Evolutionary conservation across 23 red algal species (phyloP).

Genomic region (Pyropia haitanensis): DNA sequence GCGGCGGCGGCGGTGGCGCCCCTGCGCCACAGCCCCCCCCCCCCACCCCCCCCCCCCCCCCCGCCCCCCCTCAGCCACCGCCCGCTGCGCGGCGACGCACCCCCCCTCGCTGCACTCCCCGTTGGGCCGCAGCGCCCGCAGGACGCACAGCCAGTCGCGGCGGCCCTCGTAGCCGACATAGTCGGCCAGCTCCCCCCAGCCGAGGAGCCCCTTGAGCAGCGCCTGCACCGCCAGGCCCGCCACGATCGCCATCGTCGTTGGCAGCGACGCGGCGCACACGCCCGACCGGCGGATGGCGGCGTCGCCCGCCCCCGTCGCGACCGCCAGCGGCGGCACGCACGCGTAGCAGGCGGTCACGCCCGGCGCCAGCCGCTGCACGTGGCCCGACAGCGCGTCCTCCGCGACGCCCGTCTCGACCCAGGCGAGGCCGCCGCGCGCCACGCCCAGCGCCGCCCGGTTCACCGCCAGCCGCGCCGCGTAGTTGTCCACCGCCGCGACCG

Average conservation of each 20-base stretch:
- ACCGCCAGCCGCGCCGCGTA: constrained; percentile 73
- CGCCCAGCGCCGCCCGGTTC: constrained; percentile 27
- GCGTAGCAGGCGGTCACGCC: constrained; percentile 65
- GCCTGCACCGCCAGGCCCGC: constrained; percentile 73
- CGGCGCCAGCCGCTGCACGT: constrained; percentile 80
- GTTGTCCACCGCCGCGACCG: constrained; percentile 81
- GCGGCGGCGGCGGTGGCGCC: background rate
- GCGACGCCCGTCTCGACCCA: constrained; percentile 91
- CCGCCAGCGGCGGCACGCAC: constrained; percentile 80
- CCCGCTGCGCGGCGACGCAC: constrained; percentile 37
- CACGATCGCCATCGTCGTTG: constrained; percentile 88
- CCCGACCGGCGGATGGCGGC: constrained; percentile 60
- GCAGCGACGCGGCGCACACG: constrained; percentile 88
- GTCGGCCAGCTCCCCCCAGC: constrained; percentile 53
- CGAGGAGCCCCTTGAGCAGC: constrained; percentile 51
- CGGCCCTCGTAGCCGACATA: constrained; percentile 67
- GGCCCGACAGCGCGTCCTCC: constrained; percentile 83
- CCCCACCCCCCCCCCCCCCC: constrained; percentile 1
- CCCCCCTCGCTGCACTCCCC: constrained; percentile 37
- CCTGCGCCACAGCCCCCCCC: background rate
- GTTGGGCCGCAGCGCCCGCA: constrained; percentile 52
- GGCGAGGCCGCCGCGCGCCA: constrained; percentile 28
- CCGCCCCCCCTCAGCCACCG: background rate
- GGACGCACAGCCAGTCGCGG: constrained; percentile 49
- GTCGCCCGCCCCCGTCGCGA: constrained; percentile 78